These are phyloP conservation scores for Boletus pseudopeckii DNA, from an alignment of 768 basidiomycete genomes.

Conservation along the genomic window DNA sequence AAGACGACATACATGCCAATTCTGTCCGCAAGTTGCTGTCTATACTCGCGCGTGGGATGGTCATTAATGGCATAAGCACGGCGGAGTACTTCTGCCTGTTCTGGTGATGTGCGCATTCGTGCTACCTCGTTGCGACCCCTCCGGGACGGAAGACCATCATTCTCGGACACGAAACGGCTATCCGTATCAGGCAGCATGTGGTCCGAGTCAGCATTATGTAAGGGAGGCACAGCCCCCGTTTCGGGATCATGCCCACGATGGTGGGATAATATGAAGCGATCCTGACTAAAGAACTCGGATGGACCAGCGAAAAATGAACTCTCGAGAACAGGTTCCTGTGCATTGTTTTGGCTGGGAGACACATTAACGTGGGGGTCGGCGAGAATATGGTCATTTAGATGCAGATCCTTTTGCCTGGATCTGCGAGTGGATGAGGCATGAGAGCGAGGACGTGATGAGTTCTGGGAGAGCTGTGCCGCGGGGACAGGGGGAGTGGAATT, in stretches of 20 bases:
- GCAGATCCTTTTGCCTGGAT: constrained; percentile 32
- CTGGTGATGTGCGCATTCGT: constrained; percentile 60
- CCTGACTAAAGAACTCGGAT: constrained; percentile 30
- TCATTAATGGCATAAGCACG: constrained; percentile 60
- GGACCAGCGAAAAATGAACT: constrained; percentile 32
- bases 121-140: constrained; percentile 28
- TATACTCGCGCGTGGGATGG: constrained; percentile 66
- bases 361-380: constrained; percentile 13
- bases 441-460: constrained; percentile 24
- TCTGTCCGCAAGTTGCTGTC: constrained; percentile 59
- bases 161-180: constrained; percentile 50
- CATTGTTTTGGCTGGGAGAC: constrained; percentile 4
- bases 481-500: constrained; percentile 32
- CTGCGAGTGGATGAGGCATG: constrained; percentile 25
- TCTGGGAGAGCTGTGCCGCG: constrained; percentile 20
- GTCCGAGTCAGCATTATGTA: constrained; percentile 43
- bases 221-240: constrained; percentile 20
- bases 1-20: constrained; percentile 68
- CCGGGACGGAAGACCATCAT: constrained; percentile 36
- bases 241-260: constrained; percentile 30
- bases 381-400: constrained; percentile 29
- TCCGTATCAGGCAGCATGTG: constrained; percentile 51
- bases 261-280: constrained; percentile 33
- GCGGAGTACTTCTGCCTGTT: constrained; percentile 68
- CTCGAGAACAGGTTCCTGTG: constrained; percentile 23